Percentiles rank a stretch among this genome's conserved stretches.
Evolutionary conservation across 345 rosid genomes (phyloP).

Genomic region (Brassica incana): DNA sequence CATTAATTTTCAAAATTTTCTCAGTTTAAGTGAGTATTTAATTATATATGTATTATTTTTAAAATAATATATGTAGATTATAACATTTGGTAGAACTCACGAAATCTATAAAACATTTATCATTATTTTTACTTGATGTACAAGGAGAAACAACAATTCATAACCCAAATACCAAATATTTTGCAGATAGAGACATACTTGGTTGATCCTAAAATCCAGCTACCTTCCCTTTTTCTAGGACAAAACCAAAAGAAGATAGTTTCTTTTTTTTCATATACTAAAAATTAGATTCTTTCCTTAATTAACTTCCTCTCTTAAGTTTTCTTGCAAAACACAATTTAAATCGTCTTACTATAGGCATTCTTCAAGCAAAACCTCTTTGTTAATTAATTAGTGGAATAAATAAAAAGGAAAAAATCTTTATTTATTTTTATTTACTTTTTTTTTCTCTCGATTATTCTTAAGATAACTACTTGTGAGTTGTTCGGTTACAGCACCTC

Average conservation of each 20-base stretch:
- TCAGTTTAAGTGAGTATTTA: background rate
- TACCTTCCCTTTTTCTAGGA: conserved; percentile 20
- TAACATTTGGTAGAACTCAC: too few relatives aligned
- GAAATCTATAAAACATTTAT: too few relatives aligned
- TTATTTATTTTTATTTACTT: background rate
- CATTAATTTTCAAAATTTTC: background rate
- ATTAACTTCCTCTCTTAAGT: background rate
- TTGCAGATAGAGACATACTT: background rate
- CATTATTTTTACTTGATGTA: background rate
- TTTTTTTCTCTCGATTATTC: conserved; percentile 6
- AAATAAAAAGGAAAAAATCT: background rate
- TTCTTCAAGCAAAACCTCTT: background rate
- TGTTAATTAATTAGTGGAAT: background rate
- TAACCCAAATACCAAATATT: conserved; percentile 2
- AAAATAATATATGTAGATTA: background rate
- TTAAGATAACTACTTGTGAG: background rate
- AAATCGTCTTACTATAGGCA: background rate
- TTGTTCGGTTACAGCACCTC: conserved; percentile 14
- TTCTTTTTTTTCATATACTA: background rate
- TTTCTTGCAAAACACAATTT: conserved; percentile 10
- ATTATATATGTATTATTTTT: background rate
- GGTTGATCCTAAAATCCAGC: conserved; percentile 25
- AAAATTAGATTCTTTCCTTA: background rate
- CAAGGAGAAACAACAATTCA: background rate
- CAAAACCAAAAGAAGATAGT: conserved; percentile 5